Percentiles rank a stretch among this genome's conserved stretches.
Conservation (phyloP, 2,329 filamentous ascomycete species). For the Calonectria ilicicola region DNA sequence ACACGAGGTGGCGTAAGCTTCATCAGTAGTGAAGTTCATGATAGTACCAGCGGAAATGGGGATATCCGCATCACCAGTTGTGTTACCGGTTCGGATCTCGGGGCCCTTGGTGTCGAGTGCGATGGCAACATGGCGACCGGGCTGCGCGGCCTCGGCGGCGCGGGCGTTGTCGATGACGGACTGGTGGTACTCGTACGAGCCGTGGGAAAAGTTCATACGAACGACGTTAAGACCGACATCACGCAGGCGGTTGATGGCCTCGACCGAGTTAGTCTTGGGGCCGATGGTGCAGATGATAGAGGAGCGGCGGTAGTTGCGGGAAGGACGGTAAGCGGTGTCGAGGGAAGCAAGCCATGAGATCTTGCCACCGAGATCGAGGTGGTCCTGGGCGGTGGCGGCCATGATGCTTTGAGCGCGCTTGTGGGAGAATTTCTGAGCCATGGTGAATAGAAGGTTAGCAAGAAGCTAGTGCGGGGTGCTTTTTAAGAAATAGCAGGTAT, state of each 20-base stretch:
- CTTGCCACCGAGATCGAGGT: conserved; percentile 81
- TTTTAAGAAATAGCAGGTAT: conserved; percentile 27
- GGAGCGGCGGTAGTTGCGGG: conserved; percentile 92
- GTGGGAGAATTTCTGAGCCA: conserved; percentile 47
- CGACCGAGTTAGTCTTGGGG: conserved; percentile 97
- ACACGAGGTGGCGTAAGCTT: conserved; percentile 85
- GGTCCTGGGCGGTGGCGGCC: conserved; percentile 81
- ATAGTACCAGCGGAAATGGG: conserved; percentile 86
- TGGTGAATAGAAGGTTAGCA: conserved; percentile 42
- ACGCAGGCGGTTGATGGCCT: conserved; percentile 96
- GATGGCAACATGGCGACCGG: conserved; percentile 92
- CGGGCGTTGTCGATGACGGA: conserved; percentile 97
- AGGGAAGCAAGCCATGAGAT: conserved; percentile 77
- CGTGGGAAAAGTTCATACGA: conserved; percentile 98
- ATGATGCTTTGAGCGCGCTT: conserved; percentile 57
- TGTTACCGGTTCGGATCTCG: conserved; percentile 73
- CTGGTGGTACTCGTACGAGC: conserved; percentile 92
- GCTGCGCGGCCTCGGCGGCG: conserved; percentile 81
- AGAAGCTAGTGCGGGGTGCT: conserved; percentile 12
- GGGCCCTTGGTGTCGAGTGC: conserved; percentile 82
- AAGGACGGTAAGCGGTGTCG: conserved; percentile 88
- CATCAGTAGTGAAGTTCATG: conserved; percentile 97
- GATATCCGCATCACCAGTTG: conserved; percentile 88
- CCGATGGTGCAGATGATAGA: conserved; percentile 99
- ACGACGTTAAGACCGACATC: conserved; percentile 95